Base-by-base conservation (phyloP, 768 basidiomycete genomes). In the Auriscalpium orientale region DNA sequence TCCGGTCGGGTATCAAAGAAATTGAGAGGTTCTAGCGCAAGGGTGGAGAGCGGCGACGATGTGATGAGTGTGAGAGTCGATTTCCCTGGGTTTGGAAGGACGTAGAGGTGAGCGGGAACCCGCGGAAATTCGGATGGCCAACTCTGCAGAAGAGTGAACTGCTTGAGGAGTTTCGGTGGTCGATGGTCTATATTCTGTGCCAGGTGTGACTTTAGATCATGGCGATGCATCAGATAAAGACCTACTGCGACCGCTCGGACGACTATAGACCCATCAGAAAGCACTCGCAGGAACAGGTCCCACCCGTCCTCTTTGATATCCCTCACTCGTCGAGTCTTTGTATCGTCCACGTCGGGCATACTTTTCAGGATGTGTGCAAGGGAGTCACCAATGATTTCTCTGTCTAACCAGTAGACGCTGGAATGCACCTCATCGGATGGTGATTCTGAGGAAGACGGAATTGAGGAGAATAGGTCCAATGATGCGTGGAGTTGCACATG, bases 401-500 rank as follows among this genome's bases (percentile, higher is more conserved):
- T 77, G 62, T 91, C 85, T 36, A 93, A 71, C 76, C 85, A 84
- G 63, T 89, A 87, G 43, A 89, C 70, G 16, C 72, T 75, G 5
- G 87, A 85, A 43, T 64, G 54, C 16, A 66, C 61, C 34, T 71
- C 64, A 57, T 69, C 53, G 37, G 22, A 56, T 36, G 48, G 61
- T 60, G 72, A 58, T 65, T 44, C 70, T 63, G 57, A 74, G 55
- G 37, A 72, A 70, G 57, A 74, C 69, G 54, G 79, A 69, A 83
- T 63, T 37, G 87, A 81, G n/a, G 83, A 81, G 61, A 77, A 83
- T 8, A 83, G 68, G 65, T 94, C 90, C 48, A 95, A 67, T 2
- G 88, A 79, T 8, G 86, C 81, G 65, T 93, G 91, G 5, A 97
- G 79, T 68, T 95, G 94, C 43, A 97, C 76, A 66, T 83, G 80